These are phyloP conservation scores for Fragilariopsis cylindrus DNA, from an alignment of 108 stramenopile genomes.

Conservation along the genomic window DNA sequence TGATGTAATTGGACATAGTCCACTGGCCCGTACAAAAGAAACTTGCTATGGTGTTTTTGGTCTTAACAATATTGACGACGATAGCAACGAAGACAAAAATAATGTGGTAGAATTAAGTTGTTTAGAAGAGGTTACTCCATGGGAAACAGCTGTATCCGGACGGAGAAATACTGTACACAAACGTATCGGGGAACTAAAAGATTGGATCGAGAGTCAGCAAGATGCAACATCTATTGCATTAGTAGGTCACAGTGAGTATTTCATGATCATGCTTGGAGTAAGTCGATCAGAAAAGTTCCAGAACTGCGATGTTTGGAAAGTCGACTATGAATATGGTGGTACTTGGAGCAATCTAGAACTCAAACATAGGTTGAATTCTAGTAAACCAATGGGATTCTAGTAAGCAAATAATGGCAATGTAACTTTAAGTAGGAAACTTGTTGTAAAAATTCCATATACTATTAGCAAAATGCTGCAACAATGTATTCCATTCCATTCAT, in stretches of 20 bases:
- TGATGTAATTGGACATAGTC: slow-evolving; percentile 46
- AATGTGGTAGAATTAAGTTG: slow-evolving; percentile 24
- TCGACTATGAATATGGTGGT: slow-evolving; percentile 16
- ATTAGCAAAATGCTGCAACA: too few species aligned
- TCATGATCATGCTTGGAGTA: slow-evolving; percentile 66
- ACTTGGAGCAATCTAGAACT: slow-evolving; percentile 6
- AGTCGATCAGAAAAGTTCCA: slow-evolving; percentile 52
- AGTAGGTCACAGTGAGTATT: slow-evolving; percentile 75
- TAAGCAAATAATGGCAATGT: too few species aligned
- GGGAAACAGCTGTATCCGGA: slow-evolving; percentile 17
- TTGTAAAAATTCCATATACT: too few species aligned
- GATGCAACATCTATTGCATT: slow-evolving; percentile 36
- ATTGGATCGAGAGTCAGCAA: slow-evolving; percentile 54
- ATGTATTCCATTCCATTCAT: too few species aligned
- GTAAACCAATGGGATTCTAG: not conserved
- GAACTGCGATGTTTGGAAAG: slow-evolving; percentile 80
- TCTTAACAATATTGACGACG: not conserved
- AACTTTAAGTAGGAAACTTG: too few species aligned
- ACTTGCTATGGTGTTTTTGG: slow-evolving; percentile 48
- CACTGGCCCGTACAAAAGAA: slow-evolving; percentile 54
- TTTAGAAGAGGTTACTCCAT: slow-evolving; percentile 24
- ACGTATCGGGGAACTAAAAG: slow-evolving; percentile 49
- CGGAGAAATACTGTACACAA: slow-evolving; percentile 30
- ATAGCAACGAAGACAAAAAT: not conserved
- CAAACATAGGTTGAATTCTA: not conserved